Conservation (phyloP, 768 basidiomycete species). For the Rhodosporidiobolus odoratus region DNA sequence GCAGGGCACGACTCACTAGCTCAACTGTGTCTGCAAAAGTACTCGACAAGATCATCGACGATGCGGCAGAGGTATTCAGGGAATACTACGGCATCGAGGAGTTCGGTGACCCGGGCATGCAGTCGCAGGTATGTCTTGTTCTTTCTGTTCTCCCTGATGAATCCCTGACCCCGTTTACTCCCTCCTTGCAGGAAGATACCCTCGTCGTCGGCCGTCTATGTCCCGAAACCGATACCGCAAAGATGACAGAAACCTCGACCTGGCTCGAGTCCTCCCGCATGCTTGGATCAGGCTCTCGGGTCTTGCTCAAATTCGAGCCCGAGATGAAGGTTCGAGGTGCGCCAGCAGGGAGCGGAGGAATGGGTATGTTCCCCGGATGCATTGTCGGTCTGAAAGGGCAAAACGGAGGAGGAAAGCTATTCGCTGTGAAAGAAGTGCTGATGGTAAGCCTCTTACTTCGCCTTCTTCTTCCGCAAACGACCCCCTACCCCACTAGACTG, state of each 20-base stretch:
- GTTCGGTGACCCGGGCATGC: constrained; percentile 64
- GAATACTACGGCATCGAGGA: constrained; percentile 62
- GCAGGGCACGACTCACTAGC: not conserved
- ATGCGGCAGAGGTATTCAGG: constrained; percentile 68
- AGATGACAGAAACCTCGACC: constrained; percentile 62
- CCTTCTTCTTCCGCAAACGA: not conserved
- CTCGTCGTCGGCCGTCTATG: constrained; percentile 69
- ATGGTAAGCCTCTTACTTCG: constrained; percentile 55
- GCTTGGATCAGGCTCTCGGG: constrained; percentile 58
- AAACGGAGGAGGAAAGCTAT: constrained; percentile 86
- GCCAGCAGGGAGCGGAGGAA: constrained; percentile 59
- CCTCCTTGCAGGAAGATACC: constrained; percentile 52
- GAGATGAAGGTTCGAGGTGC: constrained; percentile 62
- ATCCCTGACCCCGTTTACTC: not conserved
- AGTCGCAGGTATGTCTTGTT: constrained; percentile 32
- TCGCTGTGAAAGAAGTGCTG: constrained; percentile 73
- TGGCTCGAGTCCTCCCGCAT: constrained; percentile 77
- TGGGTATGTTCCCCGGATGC: constrained; percentile 81
- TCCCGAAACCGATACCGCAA: constrained; percentile 59
- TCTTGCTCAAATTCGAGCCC: constrained; percentile 67
- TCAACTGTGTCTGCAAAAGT: constrained; percentile 49
- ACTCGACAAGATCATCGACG: constrained; percentile 81
- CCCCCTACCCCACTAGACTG: too few species aligned
- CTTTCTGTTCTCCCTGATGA: too few species aligned
- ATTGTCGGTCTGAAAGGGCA: constrained; percentile 78